A percentile compares a stretch with the other conserved stretches of the same genome.
These are phyloP conservation scores for Agrocybe pediades DNA, from an alignment of 768 basidiomycete genomes.

Conservation along the genomic window DNA sequence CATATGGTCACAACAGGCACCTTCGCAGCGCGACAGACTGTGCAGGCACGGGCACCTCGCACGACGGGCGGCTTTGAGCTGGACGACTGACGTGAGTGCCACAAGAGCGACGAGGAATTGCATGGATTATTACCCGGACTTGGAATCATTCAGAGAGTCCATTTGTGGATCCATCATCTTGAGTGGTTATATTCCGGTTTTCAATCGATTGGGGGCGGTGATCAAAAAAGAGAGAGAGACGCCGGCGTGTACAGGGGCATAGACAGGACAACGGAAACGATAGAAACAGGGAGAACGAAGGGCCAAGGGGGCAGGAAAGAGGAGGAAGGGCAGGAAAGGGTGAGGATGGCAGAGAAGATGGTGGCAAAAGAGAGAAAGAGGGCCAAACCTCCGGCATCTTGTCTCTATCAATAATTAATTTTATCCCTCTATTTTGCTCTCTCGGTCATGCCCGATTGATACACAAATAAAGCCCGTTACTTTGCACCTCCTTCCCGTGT, in stretches of 20 bases:
- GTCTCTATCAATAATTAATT: slow-evolving; percentile 20
- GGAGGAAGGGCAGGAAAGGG: background rate
- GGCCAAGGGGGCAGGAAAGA: too few relatives aligned
- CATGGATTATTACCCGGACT: slow-evolving; percentile 28
- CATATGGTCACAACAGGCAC: slow-evolving; percentile 32
- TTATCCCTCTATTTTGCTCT: slow-evolving; percentile 8
- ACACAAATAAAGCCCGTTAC: background rate
- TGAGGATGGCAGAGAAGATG: background rate
- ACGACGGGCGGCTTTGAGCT: slow-evolving; percentile 51
- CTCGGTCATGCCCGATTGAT: slow-evolving; percentile 21
- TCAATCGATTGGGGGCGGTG: slow-evolving; percentile 40
- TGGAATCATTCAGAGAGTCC: slow-evolving; percentile 33
- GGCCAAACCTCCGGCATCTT: slow-evolving; percentile 8
- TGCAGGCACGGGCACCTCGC: slow-evolving; percentile 70
- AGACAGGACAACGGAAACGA: background rate
- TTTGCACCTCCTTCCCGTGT: background rate
- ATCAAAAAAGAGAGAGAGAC: slow-evolving; percentile 37
- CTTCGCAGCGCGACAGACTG: slow-evolving; percentile 85
- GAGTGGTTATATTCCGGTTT: slow-evolving; percentile 29
- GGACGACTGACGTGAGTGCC: slow-evolving; percentile 6
- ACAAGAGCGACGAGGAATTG: slow-evolving; percentile 1
- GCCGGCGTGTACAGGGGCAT: slow-evolving; percentile 11
- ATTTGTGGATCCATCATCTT: slow-evolving; percentile 39
- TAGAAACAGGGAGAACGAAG: background rate
- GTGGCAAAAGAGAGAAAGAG: slow-evolving; percentile 8